phyloP scores from a whole-genome alignment of 306 rosid species.

The Quercus bicolor region DNA sequence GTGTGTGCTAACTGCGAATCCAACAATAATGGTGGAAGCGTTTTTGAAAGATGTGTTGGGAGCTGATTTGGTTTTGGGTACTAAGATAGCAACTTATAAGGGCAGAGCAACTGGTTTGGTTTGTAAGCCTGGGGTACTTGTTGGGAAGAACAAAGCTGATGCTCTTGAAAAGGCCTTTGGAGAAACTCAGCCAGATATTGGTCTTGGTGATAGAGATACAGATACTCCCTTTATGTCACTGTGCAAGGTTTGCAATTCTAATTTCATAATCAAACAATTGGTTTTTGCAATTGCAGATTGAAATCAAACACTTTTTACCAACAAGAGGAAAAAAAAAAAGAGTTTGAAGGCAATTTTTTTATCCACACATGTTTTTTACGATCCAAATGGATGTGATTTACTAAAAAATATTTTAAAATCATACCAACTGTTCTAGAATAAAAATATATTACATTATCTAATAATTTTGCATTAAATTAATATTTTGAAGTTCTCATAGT shows the following conservation, averaged over 20 bases:
- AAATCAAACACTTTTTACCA: background rate
- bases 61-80: constrained; percentile 66
- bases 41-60: constrained; percentile 68
- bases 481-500: no score
- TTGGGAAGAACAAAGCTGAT: constrained; percentile 56
- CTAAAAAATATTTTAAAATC: no score
- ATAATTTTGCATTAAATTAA: no score
- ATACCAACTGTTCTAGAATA: no score
- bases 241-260: no score
- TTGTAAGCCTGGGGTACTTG: constrained; percentile 50
- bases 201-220: constrained; percentile 72
- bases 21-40: constrained; percentile 77
- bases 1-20: constrained; percentile 68
- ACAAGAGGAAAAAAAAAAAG: no score
- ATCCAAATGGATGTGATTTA: no score
- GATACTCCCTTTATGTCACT: constrained; percentile 66
- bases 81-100: constrained; percentile 40
- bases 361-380: no score
- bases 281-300: background rate
- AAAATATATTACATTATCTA: no score
- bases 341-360: no score
- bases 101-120: constrained; percentile 81
- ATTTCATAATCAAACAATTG: no score
- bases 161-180: constrained; percentile 50
- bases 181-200: constrained; percentile 51